Evolutionary conservation across 768 basidiomycete species (phyloP).

Genomic region (Rubroboletus satanas): DNA sequence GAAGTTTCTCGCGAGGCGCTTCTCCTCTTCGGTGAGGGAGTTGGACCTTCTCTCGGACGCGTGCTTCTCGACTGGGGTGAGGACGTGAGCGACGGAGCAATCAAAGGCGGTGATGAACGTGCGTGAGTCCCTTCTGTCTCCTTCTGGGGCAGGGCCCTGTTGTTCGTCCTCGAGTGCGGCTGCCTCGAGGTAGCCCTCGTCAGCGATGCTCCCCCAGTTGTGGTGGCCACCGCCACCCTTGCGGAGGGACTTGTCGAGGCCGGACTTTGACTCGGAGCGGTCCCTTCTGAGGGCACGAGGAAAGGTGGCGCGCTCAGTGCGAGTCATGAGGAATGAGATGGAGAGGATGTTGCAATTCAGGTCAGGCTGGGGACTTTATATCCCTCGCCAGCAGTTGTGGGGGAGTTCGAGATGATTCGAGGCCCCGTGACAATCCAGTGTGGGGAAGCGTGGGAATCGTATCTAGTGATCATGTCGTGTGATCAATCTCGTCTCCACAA

Average conservation of each 20-base stretch:
- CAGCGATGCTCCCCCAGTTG: conserved; percentile 76
- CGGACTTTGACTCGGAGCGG: conserved; percentile 75
- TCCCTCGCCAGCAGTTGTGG: not conserved
- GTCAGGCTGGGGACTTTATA: conserved; percentile 18
- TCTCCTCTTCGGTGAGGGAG: conserved; percentile 59
- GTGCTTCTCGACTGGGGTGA: conserved; percentile 19
- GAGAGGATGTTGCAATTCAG: not conserved
- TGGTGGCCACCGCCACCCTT: conserved; percentile 79
- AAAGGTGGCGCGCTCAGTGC: conserved; percentile 68
- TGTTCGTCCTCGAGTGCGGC: conserved; percentile 58
- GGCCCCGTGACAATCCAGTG: not conserved
- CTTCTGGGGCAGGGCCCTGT: conserved; percentile 39
- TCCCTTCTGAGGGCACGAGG: conserved; percentile 72
- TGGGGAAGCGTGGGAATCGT: conserved; percentile 31
- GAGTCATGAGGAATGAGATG: conserved; percentile 55
- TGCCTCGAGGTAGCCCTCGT: conserved; percentile 60
- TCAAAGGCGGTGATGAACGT: not conserved
- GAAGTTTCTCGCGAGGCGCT: conserved; percentile 58
- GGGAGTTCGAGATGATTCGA: not conserved
- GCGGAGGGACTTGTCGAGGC: conserved; percentile 64
- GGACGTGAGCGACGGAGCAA: conserved; percentile 6
- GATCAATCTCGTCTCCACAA: not conserved
- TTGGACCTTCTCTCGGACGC: conserved; percentile 39
- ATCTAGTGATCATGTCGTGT: conserved; percentile 6
- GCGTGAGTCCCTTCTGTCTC: conserved; percentile 20